Evolutionary conservation across 805 yeast species (phyloP).

Genomic region (Kazachstania psychrophila): DNA sequence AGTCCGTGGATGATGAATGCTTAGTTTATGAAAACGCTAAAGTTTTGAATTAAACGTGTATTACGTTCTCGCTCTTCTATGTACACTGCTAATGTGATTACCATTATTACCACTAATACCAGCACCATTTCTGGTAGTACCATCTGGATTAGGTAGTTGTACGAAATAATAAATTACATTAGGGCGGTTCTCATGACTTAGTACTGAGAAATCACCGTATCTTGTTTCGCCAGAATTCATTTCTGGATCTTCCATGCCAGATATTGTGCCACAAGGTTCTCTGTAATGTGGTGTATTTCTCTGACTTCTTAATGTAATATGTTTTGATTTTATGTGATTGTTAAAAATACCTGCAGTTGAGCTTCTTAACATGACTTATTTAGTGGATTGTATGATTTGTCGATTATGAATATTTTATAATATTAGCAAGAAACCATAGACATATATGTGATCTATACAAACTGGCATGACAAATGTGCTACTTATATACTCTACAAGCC

Average conservation of each 20-base stretch:
- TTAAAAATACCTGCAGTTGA: constrained; percentile 4
- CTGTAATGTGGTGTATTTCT: constrained; percentile 5
- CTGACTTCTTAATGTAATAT: constrained; percentile 7
- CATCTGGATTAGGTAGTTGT: constrained; percentile 5
- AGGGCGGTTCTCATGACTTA: constrained; percentile 10
- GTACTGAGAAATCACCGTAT: constrained; percentile 8
- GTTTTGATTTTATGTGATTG: neutral
- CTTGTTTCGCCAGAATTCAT: constrained; percentile 1
- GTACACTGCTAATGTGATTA: no score
- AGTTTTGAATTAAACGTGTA: no score
- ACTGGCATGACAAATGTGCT: no score
- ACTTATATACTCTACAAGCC: no score
- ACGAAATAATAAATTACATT: constrained; percentile 13
- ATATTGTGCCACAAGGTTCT: neutral
- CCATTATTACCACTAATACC: no score
- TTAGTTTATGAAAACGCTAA: no score
- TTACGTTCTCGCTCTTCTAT: neutral
- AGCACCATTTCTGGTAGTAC: neutral
- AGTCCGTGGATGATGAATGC: no score
- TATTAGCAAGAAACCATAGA: no score
- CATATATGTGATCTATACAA: no score
- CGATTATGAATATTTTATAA: no score
- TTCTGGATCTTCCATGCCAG: neutral
- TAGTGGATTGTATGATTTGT: neutral
- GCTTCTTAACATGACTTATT: constrained; percentile 6